A percentile compares a stretch with the other conserved stretches of the same genome.
These are phyloP conservation scores for Deakozyma indianensis DNA, from an alignment of 805 yeast species.

Conservation along the genomic window DNA sequence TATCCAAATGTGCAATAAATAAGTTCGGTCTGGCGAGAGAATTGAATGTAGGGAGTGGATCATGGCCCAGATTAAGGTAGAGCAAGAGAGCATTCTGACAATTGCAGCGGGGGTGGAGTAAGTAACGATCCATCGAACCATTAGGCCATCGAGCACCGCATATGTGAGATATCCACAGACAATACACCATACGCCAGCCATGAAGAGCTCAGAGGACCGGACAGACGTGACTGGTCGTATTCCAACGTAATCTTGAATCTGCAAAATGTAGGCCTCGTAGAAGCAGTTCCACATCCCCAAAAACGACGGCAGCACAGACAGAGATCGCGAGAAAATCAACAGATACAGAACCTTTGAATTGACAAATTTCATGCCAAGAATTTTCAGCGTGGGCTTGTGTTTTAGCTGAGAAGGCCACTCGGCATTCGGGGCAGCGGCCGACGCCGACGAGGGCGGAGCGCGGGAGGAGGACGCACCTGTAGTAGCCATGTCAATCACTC, in stretches of 20 bases:
- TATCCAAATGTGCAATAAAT: conserved; percentile 83
- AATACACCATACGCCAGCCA: conserved; percentile 85
- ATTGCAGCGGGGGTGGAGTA: conserved; percentile 83
- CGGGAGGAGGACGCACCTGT: no score
- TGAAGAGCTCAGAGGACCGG: conserved; percentile 59
- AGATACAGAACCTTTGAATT: conserved; percentile 65
- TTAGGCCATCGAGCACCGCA: conserved; percentile 73
- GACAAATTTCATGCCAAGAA: conserved; percentile 53
- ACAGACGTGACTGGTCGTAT: conserved; percentile 37
- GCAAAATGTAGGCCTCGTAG: conserved; percentile 19
- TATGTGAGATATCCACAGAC: conserved; percentile 78
- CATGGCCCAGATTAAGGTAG: conserved; percentile 52
- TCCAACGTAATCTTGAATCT: conserved; percentile 12
- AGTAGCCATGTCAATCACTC: no score
- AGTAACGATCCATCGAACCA: conserved; percentile 84
- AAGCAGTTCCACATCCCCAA: conserved; percentile 30
- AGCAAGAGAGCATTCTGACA: conserved; percentile 71
- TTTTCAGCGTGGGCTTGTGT: conserved; percentile 27
- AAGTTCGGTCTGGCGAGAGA: conserved; percentile 56
- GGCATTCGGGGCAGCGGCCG: not conserved
- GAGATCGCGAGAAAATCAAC: conserved; percentile 52
- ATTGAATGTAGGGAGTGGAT: conserved; percentile 56
- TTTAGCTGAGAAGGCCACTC: not conserved
- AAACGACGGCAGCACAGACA: conserved; percentile 57
- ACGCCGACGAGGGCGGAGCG: not conserved